Conservation (phyloP, 805 yeast species). For the Cyberlindnera xylosilytica region DNA sequence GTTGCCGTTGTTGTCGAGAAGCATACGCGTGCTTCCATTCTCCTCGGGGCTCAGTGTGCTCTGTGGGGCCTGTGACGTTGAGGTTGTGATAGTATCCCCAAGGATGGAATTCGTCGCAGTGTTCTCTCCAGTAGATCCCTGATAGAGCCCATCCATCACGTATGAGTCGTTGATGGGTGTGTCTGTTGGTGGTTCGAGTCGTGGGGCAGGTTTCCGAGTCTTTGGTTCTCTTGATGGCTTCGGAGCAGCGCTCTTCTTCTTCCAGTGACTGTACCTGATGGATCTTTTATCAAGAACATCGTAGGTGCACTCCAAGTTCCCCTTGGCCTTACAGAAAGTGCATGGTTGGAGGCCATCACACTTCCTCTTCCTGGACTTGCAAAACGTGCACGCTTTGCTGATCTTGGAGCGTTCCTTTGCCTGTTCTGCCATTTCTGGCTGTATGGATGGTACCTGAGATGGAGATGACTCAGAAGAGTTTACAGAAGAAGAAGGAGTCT, state of each 20-base stretch:
- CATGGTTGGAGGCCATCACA: slow-evolving; percentile 6
- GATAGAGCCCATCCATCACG: slow-evolving; percentile 3
- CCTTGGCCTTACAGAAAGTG: slow-evolving; percentile 2
- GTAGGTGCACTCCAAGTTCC: slow-evolving; percentile 2
- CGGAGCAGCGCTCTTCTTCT: slow-evolving; percentile 1
- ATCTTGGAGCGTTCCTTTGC: not conserved
- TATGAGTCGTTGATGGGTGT: not conserved
- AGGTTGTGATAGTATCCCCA: not conserved
- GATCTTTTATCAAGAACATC: slow-evolving; percentile 3
- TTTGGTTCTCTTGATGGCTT: not conserved
- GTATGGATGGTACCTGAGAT: no score
- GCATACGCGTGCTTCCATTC: slow-evolving; percentile 2
- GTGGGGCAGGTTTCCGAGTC: not conserved
- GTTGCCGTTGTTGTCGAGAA: slow-evolving; percentile 2
- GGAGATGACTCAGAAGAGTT: no score
- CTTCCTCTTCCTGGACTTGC: slow-evolving; percentile 3
- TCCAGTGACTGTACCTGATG: slow-evolving; percentile 2
- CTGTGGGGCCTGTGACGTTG: not conserved
- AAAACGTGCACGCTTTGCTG: slow-evolving; percentile 4
- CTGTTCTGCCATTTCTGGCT: no score
- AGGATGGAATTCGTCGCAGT: no score
- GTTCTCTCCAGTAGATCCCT: not conserved
- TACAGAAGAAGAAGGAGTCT: not conserved
- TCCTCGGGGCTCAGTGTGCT: slow-evolving; percentile 4
- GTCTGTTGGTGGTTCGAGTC: not conserved